These are phyloP conservation scores for Lepidium africanum DNA, from an alignment of 345 rosid species.

Conservation along the genomic window DNA sequence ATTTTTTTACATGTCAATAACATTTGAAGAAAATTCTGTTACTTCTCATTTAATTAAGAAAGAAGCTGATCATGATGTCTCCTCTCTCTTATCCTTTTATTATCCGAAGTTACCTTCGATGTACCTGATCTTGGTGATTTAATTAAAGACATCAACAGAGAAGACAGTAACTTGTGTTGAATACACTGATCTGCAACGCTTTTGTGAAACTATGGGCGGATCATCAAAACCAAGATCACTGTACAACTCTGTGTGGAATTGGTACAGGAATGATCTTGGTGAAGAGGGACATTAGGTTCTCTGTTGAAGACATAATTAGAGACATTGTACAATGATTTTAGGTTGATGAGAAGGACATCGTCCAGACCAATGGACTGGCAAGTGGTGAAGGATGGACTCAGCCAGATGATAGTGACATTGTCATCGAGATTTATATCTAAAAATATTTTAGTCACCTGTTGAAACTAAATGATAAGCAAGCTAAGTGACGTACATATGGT, in stretches of 20 bases:
- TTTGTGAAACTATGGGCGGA: slow-evolving; percentile 72
- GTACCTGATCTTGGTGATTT: slow-evolving; percentile 38
- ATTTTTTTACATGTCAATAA: neutral
- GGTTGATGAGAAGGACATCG: slow-evolving; percentile 67
- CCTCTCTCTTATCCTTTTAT: slow-evolving; percentile 48
- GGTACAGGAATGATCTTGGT: slow-evolving; percentile 69
- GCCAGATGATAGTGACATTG: slow-evolving; percentile 62
- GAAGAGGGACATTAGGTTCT: slow-evolving; percentile 41
- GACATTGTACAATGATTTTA: slow-evolving; percentile 65
- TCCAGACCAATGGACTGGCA: slow-evolving; percentile 53
- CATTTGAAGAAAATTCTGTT: slow-evolving; percentile 34
- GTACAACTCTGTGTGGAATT: slow-evolving; percentile 61
- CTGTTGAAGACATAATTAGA: slow-evolving; percentile 67
- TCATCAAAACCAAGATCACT: slow-evolving; percentile 72
- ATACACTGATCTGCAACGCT: slow-evolving; percentile 47
- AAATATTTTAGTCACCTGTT: too few relatives aligned
- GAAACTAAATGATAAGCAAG: too few relatives aligned
- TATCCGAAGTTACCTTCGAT: slow-evolving; percentile 50
- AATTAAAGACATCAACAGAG: slow-evolving; percentile 59
- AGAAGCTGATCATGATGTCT: slow-evolving; percentile 49
- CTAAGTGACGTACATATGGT: too few relatives aligned
- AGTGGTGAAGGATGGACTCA: slow-evolving; percentile 59
- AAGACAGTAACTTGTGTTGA: slow-evolving; percentile 74
- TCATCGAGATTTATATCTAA: too few relatives aligned
- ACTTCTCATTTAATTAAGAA: slow-evolving; percentile 47